Conservation (phyloP, 257 asterid genomes). For the Gardenia jasminoides region DNA sequence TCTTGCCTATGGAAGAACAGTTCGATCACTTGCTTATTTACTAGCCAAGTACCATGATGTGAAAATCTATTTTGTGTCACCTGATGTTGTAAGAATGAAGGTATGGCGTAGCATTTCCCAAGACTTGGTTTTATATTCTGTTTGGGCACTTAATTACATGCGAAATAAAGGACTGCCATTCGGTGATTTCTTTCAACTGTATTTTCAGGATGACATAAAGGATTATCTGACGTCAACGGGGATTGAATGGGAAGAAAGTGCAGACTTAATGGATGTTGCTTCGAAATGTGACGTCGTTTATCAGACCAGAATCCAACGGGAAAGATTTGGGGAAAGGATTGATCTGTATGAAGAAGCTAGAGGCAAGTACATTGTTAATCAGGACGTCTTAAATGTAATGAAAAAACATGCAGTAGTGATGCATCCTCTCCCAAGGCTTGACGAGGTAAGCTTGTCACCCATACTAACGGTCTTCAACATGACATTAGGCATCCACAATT, state of each 20-base stretch:
- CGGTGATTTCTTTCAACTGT: not conserved
- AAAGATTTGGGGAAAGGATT: conserved; percentile 74
- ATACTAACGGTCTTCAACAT: not conserved
- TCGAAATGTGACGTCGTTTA: conserved; percentile 84
- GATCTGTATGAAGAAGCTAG: conserved; percentile 86
- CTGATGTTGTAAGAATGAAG: conserved; percentile 92
- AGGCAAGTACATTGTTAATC: conserved; percentile 77
- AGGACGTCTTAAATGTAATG: conserved; percentile 55
- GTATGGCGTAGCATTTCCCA: conserved; percentile 21
- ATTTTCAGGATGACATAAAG: conserved; percentile 79
- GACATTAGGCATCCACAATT: not conserved
- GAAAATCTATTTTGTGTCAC: conserved; percentile 83
- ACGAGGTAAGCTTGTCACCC: conserved; percentile 53
- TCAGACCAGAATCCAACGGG: conserved; percentile 82
- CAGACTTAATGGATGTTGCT: conserved; percentile 73
- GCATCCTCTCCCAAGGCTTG: conserved; percentile 97
- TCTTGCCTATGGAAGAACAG: conserved; percentile 94
- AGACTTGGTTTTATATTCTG: not conserved
- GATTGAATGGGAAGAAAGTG: conserved; percentile 91
- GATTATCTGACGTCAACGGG: conserved; percentile 75
- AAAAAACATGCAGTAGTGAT: conserved; percentile 88
- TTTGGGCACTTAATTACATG: not conserved
- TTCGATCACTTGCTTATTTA: conserved; percentile 87
- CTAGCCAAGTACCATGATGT: conserved; percentile 73
- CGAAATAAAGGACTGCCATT: not conserved